Evolutionary conservation across 495 filamentous ascomycete genomes (phyloP), one percentile per base, ranked within the genome.

Genomic region (Collariella sp.): DNA sequence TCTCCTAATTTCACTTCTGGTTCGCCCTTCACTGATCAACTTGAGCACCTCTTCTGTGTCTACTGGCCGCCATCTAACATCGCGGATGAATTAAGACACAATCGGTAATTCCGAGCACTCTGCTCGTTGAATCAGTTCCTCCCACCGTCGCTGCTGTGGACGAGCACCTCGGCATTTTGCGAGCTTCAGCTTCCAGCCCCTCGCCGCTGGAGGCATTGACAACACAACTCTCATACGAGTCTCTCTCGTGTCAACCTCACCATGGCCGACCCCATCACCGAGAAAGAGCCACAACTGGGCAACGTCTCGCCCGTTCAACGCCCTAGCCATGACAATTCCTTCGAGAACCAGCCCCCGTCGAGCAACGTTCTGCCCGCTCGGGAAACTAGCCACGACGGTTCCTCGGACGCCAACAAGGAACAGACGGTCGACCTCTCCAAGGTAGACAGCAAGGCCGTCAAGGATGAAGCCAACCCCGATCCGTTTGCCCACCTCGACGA

Each of bases 401-500:
- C 70, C 9, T 58, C 59, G 19, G 69, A 74, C 52, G 49, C 16
- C 26, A 10, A 54, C 22, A 35, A 52, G 41, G 38, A 33, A 16
- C 31, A 18, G 15, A 23, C 46, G 3, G 0, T 41, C 0, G 56
- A 56, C 26, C 54, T 79, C 18, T 54, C 70, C 40, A 81, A 78
- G 60, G 59, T 75, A 39, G 81, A 84, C 65, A 78, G 78, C 19
- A 70, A 77, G 49, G 67, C 75, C 19, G 69, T 43, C 44, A 46
- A 45, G 35, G 60, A 69, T 24, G 62, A 68, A 3, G 60, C 69
- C 26, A 72, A 80, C 48, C 61, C 68, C 9, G 80, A 83, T 52
- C 73, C 75, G 3, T 69, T 55, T 50, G 61, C 61, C 36, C 82
- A 86, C 65, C 74, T 89, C 18, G 76, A 83, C 12, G 66, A 73